Conservation (phyloP, 495 filamentous ascomycete species). For the Talaromyces wortmannii region DNA sequence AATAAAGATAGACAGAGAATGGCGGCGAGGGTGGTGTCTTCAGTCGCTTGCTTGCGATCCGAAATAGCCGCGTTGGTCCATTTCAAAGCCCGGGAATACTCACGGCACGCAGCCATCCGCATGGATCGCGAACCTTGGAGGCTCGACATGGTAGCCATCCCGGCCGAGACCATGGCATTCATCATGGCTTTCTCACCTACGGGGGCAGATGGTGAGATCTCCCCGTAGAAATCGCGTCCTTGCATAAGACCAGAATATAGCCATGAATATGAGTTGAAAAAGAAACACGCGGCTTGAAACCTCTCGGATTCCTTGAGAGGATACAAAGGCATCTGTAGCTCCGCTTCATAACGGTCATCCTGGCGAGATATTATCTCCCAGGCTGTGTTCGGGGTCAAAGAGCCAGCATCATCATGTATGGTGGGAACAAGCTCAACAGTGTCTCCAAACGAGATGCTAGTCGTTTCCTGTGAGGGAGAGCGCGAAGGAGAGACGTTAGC, state of each 20-base stretch:
- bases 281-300: slow-evolving; percentile 28
- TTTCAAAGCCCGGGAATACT: slow-evolving; percentile 41
- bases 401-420: too few species aligned
- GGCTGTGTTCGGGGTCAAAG: too few species aligned
- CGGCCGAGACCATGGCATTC: slow-evolving; percentile 40
- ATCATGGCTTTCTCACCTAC: slow-evolving; percentile 24
- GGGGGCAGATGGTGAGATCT: background rate
- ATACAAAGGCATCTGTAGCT: background rate
- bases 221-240: background rate
- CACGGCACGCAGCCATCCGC: slow-evolving; percentile 28
- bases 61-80: slow-evolving; percentile 47
- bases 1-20: slow-evolving; percentile 51
- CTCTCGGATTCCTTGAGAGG: background rate
- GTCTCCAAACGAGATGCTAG: background rate
- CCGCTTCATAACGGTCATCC: too few species aligned
- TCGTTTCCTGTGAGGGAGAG: slow-evolving; percentile 6
- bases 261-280: slow-evolving; percentile 32
- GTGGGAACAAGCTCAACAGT: background rate
- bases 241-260: slow-evolving; percentile 2
- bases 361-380: too few species aligned
- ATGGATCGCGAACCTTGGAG: slow-evolving; percentile 25
- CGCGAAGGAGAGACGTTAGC: background rate
- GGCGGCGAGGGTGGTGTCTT: slow-evolving; percentile 55
- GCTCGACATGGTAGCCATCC: slow-evolving; percentile 39
- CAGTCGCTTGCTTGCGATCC: slow-evolving; percentile 45